phyloP scores from a whole-genome alignment of 108 stramenopile genomes.

The Tribonema minus region DNA sequence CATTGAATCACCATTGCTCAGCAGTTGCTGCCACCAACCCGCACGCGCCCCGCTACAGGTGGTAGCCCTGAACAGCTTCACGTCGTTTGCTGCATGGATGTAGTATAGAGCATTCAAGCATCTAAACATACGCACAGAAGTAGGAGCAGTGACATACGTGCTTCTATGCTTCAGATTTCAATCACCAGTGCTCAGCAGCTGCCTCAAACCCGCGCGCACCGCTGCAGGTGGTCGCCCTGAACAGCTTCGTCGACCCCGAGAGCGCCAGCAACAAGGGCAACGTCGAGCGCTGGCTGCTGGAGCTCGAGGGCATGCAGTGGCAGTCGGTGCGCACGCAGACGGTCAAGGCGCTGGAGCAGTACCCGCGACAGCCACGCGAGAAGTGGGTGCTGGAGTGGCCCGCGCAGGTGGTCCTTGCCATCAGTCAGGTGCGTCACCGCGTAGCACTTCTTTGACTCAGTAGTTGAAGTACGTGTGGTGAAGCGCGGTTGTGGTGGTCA shows the following conservation, averaged over 20 bases:
- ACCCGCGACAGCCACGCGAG: conserved; percentile 53
- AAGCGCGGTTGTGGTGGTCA: conserved; percentile 50
- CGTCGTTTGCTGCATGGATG: too few species aligned
- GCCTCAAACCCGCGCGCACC: too few species aligned
- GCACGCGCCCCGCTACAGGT: too few species aligned
- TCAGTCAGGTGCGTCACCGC: conserved; percentile 22
- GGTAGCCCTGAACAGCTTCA: conserved; percentile 42
- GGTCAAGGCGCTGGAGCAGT: conserved; percentile 51
- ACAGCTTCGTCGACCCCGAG: conserved; percentile 61
- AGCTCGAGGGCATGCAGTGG: conserved; percentile 62
- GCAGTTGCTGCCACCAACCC: too few species aligned
- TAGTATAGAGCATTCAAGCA: too few species aligned
- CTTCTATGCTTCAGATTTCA: too few species aligned
- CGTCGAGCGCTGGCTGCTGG: conserved; percentile 64
- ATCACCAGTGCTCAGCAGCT: too few species aligned
- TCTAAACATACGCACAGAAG: too few species aligned
- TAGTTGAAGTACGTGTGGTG: too few species aligned
- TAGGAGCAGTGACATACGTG: too few species aligned
- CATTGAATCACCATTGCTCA: too few species aligned
- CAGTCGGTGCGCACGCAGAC: conserved; percentile 56
- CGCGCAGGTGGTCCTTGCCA: conserved; percentile 63
- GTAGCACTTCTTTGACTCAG: too few species aligned
- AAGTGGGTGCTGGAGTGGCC: conserved; percentile 65
- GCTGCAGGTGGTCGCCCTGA: conserved; percentile 46
- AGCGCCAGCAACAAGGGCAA: conserved; percentile 63